Evolutionary conservation across 176 grass and related monocot genomes (phyloP), one percentile per base, ranked within the genome.

Genomic region (Panicum miliaceum): DNA sequence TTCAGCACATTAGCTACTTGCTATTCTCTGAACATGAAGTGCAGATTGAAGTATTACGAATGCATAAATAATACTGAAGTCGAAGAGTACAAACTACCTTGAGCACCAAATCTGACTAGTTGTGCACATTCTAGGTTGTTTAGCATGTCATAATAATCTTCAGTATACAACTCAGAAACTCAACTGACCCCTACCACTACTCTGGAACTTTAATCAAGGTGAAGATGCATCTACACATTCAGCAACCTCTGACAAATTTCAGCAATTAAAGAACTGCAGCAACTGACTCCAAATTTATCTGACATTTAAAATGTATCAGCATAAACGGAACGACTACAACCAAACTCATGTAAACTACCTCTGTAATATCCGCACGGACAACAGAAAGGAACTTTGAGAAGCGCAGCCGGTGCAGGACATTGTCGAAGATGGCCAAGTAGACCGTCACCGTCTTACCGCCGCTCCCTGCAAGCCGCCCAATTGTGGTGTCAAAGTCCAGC

Each of bases 301-400:
- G 11, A 23, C n/a, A 73, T 72, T 65, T 40, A 48, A 23, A 25
- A 81, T 78, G 72, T 50, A 61, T 37, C 12, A 81, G 76, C 19
- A 14, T 36, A 65, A 37, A 27, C 11, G 51, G 22, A 38, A 53
- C 3, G 13, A 38, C 46, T 59, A 84, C 61, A 72, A 76, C 23
- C 11, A 70, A 92, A 71, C 29, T 22, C 27, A 65, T 13, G 57
- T 76, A 69, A 64, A 68, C 72, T 46, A 93, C 67, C 35, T 60
- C 54, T 61, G 80, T 91, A 46, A 98, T 90, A 77, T 94, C 89
- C 0, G 64, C 77, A 19, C 40, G 85, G 20, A 92, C 73, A 34
- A 95, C 26, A 52, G 80, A 73, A 47, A 98, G 74, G 76, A 98
- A 95, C 89, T 98, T 98, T 23, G 89, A 59, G 81, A 95, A 98